Base-by-base conservation (phyloP, 73 alveolate genomes). In the Paramecium bursaria region DNA sequence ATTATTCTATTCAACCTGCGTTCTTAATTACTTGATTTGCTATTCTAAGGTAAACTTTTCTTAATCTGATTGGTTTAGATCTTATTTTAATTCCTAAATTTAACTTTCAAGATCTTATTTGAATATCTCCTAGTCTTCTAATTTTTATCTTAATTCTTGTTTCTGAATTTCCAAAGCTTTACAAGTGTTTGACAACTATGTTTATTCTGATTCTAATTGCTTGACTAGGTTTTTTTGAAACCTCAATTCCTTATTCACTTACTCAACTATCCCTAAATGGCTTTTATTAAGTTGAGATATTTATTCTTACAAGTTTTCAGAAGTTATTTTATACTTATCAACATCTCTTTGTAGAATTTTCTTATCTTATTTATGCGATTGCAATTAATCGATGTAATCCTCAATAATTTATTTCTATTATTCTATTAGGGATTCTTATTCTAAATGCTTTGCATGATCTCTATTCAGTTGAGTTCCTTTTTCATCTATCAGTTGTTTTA, bases 161-260 rank as follows among this genome's bases (percentile, higher is more conserved):
- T 30, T 26, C 44, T 67, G 44, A n/a, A 67, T 44, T 67, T 67
- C 82, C 44, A 39, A 14, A n/a, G 82, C 82, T 67, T 67, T 67
- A 11, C 19, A 23, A 21, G 82, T 67, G 7, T 53, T 39, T 15
- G 53, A 39, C 21, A 31, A 7, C 44, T 67, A 67, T 7, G 44
- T 35, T 0, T 21, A n/a, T 67, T 67, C 82, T 5, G 21, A 5
- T 67, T 67, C 82, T 39, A 67, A 67, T 67, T 67, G 27, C 21
- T 67, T 67, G 27, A 67, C 82, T 19, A 67, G 30, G 2, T 21
- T 1, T 67, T 67, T 67, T n/a, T 67, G 10, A 35, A 39, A 67
- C 44, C 82, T 35, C 35, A 67, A 39, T 35, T 67, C 82, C 44
- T 67, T 67, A 47, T 42, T 67, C 0, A 30, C 22, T 11, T 42